phyloP scores from a whole-genome alignment of 2,329 filamentous ascomycete species.

The Paecilomyces formosus region DNA sequence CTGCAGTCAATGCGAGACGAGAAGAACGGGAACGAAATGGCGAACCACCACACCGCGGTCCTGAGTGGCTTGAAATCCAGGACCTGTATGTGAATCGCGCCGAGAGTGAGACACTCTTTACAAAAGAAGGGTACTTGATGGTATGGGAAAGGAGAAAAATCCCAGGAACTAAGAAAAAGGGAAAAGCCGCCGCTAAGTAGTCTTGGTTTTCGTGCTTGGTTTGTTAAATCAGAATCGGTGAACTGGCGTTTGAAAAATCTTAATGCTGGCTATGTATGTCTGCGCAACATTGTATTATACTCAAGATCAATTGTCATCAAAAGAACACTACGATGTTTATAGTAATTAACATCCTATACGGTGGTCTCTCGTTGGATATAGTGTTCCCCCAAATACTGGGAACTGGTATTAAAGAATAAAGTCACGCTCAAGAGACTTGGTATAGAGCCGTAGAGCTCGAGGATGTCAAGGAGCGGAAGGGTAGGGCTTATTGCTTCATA shows the following conservation, averaged over 20 bases:
- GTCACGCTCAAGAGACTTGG: too few relatives aligned
- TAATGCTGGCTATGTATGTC: neutral
- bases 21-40: conserved; percentile 14
- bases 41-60: conserved; percentile 38
- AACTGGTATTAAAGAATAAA: too few relatives aligned
- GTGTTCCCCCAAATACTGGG: too few relatives aligned
- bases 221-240: neutral
- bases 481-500: too few relatives aligned
- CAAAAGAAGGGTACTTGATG: conserved; percentile 91
- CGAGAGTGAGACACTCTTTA: conserved; percentile 80
- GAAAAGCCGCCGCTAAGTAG: conserved; percentile 17
- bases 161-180: conserved; percentile 32
- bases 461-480: too few relatives aligned
- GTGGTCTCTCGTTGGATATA: too few relatives aligned
- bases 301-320: too few relatives aligned
- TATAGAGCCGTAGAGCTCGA: too few relatives aligned
- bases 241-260: neutral
- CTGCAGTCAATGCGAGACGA: conserved; percentile 27
- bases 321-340: too few relatives aligned
- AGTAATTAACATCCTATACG: too few relatives aligned
- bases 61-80: conserved; percentile 89
- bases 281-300: too few relatives aligned
- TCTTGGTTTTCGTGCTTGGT: neutral
- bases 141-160: conserved; percentile 79
- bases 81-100: conserved; percentile 89